Base-by-base conservation (phyloP, 768 basidiomycete genomes). In the Arthromyces matolae region DNA sequence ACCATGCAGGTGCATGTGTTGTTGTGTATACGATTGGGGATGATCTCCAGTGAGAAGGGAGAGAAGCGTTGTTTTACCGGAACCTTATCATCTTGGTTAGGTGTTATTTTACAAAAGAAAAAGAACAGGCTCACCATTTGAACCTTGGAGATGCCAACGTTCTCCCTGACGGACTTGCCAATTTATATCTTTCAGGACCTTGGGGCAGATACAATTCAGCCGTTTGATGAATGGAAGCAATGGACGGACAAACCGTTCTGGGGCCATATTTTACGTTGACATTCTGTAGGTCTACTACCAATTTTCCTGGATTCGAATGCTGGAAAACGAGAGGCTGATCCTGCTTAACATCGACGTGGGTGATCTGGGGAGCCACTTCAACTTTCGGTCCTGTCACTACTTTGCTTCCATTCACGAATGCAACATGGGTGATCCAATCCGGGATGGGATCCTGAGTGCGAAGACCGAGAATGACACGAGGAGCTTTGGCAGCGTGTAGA, bases 21-120 rank as follows among this genome's bases (percentile, higher is more conserved):
- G 63, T 60, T 91, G 89, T 4, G 84, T 84, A 70, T 87, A 98
- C 1, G 95, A 97, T 52, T 93, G 90, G 0, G 95, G 95, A 64
- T 98, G 95, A 61, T 95, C 93, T 20, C 95, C 95, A 0, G 92
- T 92, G 31, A 99, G 69, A 24, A 97, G 65, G 14, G 94, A 84
- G 18, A 97, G 75, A 5, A 97, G 83, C 0, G 95, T 98, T 0
- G 93, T 93, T 70, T 98, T 99, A 13, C 95, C 95, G 0, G 91
- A 93, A 36, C 95, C 89, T 90, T 24, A 8, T 2, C 35, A n/a
- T n/a, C n/a, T n/a, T n/a, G n/a, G 59, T 3, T 19, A 16, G 12
- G 16, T 13, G 41, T 43, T 22, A 13, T n/a, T n/a, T 31, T n/a
- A 9, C 4, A 14, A 40, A 0, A 7, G 23, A 28, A 43, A 34